Evolutionary conservation across 805 yeast genomes (phyloP), one percentile per base, ranked within the genome.

Genomic region (Suhomyces sp.): DNA sequence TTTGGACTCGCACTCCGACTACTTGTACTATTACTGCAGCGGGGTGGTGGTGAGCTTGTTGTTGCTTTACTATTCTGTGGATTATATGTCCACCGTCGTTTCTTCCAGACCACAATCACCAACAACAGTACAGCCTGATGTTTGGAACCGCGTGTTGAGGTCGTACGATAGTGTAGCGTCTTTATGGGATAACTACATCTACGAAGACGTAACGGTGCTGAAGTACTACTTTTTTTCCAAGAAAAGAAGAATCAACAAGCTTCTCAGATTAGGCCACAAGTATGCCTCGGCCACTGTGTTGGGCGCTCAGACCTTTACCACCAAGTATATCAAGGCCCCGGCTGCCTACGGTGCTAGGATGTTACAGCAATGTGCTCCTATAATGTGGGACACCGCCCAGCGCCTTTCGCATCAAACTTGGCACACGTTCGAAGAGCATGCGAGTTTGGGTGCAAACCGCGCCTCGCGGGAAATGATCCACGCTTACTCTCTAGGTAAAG

Each of bases 1-100:
- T 20, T 53, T 61, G 52, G 60, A 55, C n/a, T 19, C 49, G 5
- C 46, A 60, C 48, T 58, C 64, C 15, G 60, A 51, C 24, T 59
- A 60, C 46, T 50, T 57, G 40, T 53, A 54, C 46, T 61, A 60
- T 50, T 57, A 58, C 45, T 29, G 53, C 13, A 29, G 53, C 10
- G 50, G 50, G 6, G 9, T 48, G 13, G 41, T 45, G 17, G 37
- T 51, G 5, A 22, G 51, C 27, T 4, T 51, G 24, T 15, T 21
- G 31, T 22, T 46, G 19, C n/a, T 13, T 6, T n/a, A 13, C 29
- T 29, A 4, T 19, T 27, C 27, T 6, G n/a, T 31, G 4, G 29
- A 12, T 10, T 33, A 21, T 20, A 10, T 31, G 19, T 40, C 40
- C 46, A 7, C 10, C 17, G 15, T 15, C 24, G 27, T 40, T 7